Conservation (phyloP, 148 eudicot genomes). For the Selenicereus undatus region DNA sequence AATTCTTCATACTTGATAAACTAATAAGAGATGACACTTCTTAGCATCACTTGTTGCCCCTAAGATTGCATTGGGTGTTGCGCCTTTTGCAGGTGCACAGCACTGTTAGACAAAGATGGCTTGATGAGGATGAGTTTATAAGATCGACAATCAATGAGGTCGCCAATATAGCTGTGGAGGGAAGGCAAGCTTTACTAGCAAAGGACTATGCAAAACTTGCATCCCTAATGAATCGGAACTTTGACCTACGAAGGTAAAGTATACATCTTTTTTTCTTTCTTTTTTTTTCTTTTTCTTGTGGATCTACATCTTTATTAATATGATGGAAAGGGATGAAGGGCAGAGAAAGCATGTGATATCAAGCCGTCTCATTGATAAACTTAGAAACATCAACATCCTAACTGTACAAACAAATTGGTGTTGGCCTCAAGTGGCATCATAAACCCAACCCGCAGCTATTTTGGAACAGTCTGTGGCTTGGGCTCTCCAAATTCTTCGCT, state of each 20-base stretch:
- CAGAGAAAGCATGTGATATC: not conserved
- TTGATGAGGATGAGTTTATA: constrained; percentile 71
- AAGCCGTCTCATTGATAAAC: not conserved
- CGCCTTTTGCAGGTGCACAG: constrained; percentile 66
- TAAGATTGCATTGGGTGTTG: constrained; percentile 2
- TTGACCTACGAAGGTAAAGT: constrained; percentile 68
- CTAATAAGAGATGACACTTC: not conserved
- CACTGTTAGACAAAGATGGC: constrained; percentile 82
- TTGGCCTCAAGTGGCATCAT: no score
- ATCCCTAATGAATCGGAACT: constrained; percentile 76
- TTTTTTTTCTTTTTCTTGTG: no score
- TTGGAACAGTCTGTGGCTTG: no score
- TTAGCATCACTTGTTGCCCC: not conserved
- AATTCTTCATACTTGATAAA: not conserved
- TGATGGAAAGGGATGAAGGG: not conserved
- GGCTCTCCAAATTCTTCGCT: no score
- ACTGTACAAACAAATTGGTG: not conserved
- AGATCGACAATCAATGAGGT: constrained; percentile 69
- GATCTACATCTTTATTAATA: not conserved
- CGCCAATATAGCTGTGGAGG: constrained; percentile 67
- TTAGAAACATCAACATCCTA: not conserved
- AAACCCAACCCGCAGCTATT: no score
- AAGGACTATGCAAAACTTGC: constrained; percentile 68
- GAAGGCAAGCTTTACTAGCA: constrained; percentile 51
- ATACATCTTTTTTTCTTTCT: not conserved